Evolutionary conservation across 2,329 filamentous ascomycete species (phyloP).

Genomic region (Thermothelomyces thermophilus): DNA sequence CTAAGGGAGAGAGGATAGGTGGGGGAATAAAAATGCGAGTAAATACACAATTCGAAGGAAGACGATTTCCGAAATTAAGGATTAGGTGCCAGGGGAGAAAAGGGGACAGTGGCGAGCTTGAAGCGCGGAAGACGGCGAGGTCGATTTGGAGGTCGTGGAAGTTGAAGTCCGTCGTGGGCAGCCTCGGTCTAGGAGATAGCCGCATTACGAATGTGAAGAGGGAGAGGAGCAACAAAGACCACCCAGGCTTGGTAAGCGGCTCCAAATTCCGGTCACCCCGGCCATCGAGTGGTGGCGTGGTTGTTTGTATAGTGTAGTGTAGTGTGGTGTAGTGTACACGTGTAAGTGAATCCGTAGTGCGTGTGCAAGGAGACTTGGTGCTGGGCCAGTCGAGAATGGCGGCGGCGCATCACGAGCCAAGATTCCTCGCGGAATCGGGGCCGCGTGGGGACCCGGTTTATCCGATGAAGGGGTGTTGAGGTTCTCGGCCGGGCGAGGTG

Average conservation of each 20-base stretch:
- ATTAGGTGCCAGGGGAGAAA: not conserved
- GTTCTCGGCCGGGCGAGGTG: not conserved
- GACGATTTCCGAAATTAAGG: not conserved
- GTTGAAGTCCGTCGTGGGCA: not conserved
- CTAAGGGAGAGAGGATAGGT: no score
- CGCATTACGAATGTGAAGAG: slow-evolving; percentile 1
- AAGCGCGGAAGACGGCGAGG: not conserved
- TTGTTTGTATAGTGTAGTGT: not conserved
- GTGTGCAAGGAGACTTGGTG: no score
- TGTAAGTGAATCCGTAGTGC: no score
- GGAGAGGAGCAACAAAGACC: not conserved
- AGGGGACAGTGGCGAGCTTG: not conserved
- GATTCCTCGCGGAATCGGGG: not conserved
- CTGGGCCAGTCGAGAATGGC: no score
- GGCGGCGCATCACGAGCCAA: not conserved
- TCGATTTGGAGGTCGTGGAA: not conserved
- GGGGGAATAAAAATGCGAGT: no score
- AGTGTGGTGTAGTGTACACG: not conserved
- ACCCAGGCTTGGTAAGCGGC: not conserved
- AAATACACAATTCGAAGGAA: slow-evolving; percentile 8
- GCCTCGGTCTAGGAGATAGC: not conserved
- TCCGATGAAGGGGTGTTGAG: slow-evolving; percentile 4
- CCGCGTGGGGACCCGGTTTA: not conserved
- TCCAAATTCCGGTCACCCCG: not conserved
- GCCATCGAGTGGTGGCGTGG: not conserved